Evolutionary conservation across 345 rosid species (phyloP).

Genomic region (Salix brachista): DNA sequence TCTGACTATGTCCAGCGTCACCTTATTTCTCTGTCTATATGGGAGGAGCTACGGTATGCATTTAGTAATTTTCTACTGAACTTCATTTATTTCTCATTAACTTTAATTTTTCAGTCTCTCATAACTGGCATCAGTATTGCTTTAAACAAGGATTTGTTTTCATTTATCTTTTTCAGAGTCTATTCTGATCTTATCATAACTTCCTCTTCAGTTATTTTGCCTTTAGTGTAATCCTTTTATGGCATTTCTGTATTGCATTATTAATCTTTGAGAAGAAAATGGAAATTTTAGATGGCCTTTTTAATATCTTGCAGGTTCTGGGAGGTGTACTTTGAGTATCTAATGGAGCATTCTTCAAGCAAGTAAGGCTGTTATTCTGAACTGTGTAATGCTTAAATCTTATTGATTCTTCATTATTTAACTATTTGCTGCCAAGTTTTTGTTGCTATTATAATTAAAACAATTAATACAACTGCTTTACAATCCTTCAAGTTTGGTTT

Average conservation of each 20-base stretch:
- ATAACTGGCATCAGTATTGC: neutral
- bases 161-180: neutral
- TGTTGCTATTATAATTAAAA: neutral
- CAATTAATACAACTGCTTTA: neutral
- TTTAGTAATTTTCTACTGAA: slow-evolving; percentile 1
- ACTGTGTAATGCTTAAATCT: slow-evolving; percentile 1
- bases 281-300: neutral
- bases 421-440: neutral
- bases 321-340: slow-evolving; percentile 95
- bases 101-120: slow-evolving; percentile 11
- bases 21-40: slow-evolving; percentile 81
- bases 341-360: slow-evolving; percentile 79
- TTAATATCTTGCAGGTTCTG: slow-evolving; percentile 68
- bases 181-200: neutral
- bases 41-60: slow-evolving; percentile 87
- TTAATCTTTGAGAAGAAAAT: neutral
- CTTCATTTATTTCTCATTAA: neutral
- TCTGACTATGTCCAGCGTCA: slow-evolving; percentile 92
- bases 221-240: neutral
- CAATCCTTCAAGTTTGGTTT: neutral
- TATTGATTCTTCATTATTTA: slow-evolving; percentile 13
- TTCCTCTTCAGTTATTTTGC: neutral
- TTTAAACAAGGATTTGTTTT: neutral
- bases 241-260: neutral
- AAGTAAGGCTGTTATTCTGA: slow-evolving; percentile 50